phyloP scores from a whole-genome alignment of 495 filamentous ascomycete species.

The Gamarada debralockiae region DNA sequence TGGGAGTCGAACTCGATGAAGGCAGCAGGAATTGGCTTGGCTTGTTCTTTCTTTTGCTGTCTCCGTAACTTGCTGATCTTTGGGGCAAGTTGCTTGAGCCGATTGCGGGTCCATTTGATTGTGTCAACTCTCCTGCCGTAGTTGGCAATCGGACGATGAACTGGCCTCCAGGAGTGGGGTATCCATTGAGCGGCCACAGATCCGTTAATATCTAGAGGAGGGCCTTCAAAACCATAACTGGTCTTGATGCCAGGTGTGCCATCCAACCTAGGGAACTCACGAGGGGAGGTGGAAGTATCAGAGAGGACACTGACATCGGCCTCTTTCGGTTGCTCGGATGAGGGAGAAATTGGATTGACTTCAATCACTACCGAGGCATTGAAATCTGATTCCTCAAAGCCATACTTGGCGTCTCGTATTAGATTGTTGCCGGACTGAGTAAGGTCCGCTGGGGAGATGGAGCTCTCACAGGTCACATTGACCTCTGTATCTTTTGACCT shows the following conservation, averaged over 20 bases:
- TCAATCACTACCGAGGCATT: constrained; percentile 62
- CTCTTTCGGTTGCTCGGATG: neutral
- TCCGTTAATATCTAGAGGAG: constrained; percentile 38
- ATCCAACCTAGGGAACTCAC: constrained; percentile 10
- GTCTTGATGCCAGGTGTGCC: constrained; percentile 17
- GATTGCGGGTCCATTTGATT: constrained; percentile 85
- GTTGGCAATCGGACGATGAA: constrained; percentile 68
- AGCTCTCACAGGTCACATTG: constrained; percentile 31
- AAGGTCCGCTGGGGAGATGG: neutral
- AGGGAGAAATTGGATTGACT: constrained; percentile 45
- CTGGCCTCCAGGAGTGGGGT: constrained; percentile 72
- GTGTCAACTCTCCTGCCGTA: constrained; percentile 93
- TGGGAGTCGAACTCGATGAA: constrained; percentile 88
- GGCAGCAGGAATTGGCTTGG: constrained; percentile 64
- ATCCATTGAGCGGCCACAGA: constrained; percentile 73
- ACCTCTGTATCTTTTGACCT: constrained; percentile 62
- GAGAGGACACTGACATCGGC: neutral
- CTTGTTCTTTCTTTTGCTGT: constrained; percentile 66
- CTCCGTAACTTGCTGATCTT: constrained; percentile 72
- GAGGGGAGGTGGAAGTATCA: constrained; percentile 5
- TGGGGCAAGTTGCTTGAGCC: constrained; percentile 77
- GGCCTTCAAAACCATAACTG: constrained; percentile 33
- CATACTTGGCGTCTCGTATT: constrained; percentile 37
- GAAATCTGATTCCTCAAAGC: constrained; percentile 33
- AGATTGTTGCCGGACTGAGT: neutral